These are phyloP conservation scores for Immersiporthe knoxdaviesiana DNA, from an alignment of 2,329 filamentous ascomycete genomes.

Conservation along the genomic window DNA sequence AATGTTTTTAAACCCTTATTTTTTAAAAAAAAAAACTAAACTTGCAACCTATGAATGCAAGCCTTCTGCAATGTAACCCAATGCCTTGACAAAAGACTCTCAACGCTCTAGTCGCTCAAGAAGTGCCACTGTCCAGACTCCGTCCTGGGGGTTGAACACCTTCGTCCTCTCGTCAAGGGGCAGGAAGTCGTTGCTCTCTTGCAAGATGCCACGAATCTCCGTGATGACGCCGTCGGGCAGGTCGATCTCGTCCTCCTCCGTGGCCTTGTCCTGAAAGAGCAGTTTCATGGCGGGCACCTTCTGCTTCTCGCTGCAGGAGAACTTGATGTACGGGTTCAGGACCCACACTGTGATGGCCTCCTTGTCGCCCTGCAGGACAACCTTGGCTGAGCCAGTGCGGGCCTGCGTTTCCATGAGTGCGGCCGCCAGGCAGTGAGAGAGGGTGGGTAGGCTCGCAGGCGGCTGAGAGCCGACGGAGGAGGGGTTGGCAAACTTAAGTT, in stretches of 20 bases:
- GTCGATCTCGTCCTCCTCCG: constrained; percentile 55
- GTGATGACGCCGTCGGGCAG: constrained; percentile 56
- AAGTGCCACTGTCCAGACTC: constrained; percentile 22
- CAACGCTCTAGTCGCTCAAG: constrained; percentile 17
- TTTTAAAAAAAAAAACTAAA: too few species aligned
- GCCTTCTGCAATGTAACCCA: neutral
- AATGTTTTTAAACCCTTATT: too few species aligned
- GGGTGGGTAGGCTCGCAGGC: constrained; percentile 39
- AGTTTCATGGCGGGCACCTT: constrained; percentile 54
- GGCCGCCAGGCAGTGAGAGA: constrained; percentile 56
- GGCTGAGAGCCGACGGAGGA: constrained; percentile 27
- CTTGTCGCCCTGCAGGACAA: constrained; percentile 50
- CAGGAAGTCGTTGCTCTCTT: constrained; percentile 45
- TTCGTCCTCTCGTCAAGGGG: constrained; percentile 22
- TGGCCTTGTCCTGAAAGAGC: constrained; percentile 51
- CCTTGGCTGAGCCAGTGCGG: constrained; percentile 62
- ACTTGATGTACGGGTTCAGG: constrained; percentile 58
- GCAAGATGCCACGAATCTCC: constrained; percentile 48
- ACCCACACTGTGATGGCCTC: constrained; percentile 49
- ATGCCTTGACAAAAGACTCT: neutral
- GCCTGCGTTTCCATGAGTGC: constrained; percentile 57
- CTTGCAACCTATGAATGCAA: neutral
- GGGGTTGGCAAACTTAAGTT: constrained; percentile 48
- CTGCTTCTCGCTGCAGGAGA: constrained; percentile 46
- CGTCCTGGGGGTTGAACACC: constrained; percentile 9